Conservation (phyloP, 2,329 filamentous ascomycete species). For the Colletotrichum cordylinicola region DNA sequence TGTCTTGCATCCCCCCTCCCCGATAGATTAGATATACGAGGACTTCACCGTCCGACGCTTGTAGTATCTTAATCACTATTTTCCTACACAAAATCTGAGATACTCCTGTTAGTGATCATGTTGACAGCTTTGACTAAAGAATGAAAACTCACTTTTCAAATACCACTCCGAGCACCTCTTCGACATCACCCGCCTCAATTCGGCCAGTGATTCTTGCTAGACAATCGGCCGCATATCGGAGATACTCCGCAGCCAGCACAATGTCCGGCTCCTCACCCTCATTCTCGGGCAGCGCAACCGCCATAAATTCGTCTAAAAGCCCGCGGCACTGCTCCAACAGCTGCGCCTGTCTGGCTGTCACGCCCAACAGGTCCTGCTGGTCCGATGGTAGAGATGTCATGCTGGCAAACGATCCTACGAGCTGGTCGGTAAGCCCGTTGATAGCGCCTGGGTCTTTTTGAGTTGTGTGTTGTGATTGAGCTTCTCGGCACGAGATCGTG, state of each 20-base stretch:
- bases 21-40: constrained; percentile 11
- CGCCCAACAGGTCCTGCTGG: constrained; percentile 84
- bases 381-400: constrained; percentile 76
- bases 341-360: constrained; percentile 87
- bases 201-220: constrained; percentile 88
- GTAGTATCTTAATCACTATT: constrained; percentile 37
- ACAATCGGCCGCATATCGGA: constrained; percentile 80
- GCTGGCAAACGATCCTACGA: constrained; percentile 70
- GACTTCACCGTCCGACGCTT: neutral
- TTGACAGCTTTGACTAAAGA: neutral
- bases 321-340: constrained; percentile 76
- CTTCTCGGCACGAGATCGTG: constrained; percentile 76
- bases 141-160: constrained; percentile 84
- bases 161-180: constrained; percentile 94
- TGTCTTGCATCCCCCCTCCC: neutral
- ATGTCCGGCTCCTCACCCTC: constrained; percentile 71
- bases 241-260: constrained; percentile 87
- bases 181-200: constrained; percentile 86
- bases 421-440: constrained; percentile 68
- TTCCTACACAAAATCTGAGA: constrained; percentile 61
- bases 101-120: neutral
- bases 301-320: constrained; percentile 77
- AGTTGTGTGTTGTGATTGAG: constrained; percentile 35
- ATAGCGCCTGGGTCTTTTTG: constrained; percentile 66
- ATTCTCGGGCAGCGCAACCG: constrained; percentile 50